Evolutionary conservation across 108 stramenopile species (phyloP), one percentile per base, ranked within the genome.

Genomic region (Bacterosira constricta): DNA sequence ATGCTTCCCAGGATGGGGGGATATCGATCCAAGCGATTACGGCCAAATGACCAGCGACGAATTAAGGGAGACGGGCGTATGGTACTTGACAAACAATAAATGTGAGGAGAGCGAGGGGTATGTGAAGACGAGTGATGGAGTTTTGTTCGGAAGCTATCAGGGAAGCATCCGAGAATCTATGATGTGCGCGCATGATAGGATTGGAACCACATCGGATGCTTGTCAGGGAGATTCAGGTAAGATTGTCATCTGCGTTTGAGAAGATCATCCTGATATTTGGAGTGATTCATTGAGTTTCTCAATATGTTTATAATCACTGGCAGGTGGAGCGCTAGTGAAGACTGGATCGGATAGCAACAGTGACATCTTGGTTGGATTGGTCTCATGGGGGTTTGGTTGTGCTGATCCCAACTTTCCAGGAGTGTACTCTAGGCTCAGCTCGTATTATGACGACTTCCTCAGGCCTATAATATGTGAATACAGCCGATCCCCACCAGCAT

Each of bases 351-450:
- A 54, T 34, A 41, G 30, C 8, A 39, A 37, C 45, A 50, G 65
- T 10, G 74, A 76, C 45, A 37, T 72, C 6, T 54, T 72, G 44
- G 55, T 78, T 46, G 77, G 77, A 17, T 29, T 67, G 32, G 77
- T 78, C 2, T 58, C 55, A 6, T 78, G 77, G 77, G 77, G 77
- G 26, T 78, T 66, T 32, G 64, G 77, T 3, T 78, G 77, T 34
- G 71, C 77, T 6, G 77, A 78, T 59, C 34, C 71, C 0, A 38
- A 73, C 46, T 78, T 73, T 39, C 77, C 76, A 11, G 77, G 77
- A 11, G 77, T 78, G 6, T 78, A 78, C 57, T 32, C 32, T 23
- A 36, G 77, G 30, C n/a, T 72, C 37, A 73, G 71, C 27, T 36
- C 36, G 11, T 41, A 62, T 0, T 78, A 51, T 34, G 55, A 21